These are phyloP conservation scores for Clathrospora elynae DNA, from an alignment of 2,329 filamentous ascomycete species.

Conservation along the genomic window DNA sequence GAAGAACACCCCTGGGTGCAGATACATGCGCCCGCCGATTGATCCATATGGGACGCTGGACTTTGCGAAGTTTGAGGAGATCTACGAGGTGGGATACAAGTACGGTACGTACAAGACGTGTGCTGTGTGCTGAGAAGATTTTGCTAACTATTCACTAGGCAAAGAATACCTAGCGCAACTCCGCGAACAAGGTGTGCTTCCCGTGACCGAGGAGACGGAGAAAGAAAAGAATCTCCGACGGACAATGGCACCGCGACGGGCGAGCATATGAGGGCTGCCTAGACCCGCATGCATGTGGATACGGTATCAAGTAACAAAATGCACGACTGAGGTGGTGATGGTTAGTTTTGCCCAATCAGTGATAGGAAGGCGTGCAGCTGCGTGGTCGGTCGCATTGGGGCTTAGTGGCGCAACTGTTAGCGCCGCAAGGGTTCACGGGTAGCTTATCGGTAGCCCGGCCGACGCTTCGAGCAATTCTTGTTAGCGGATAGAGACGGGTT, in stretches of 20 bases:
- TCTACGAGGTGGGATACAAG: slow-evolving; percentile 85
- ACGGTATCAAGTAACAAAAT: slow-evolving; percentile 27
- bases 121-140: not conserved
- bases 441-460: slow-evolving; percentile 19
- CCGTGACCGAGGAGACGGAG: slow-evolving; percentile 58
- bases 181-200: slow-evolving; percentile 76
- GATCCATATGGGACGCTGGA: slow-evolving; percentile 93
- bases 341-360: slow-evolving; percentile 26
- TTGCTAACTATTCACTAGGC: slow-evolving; percentile 41
- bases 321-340: slow-evolving; percentile 5
- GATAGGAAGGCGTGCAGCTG: slow-evolving; percentile 19
- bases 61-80: slow-evolving; percentile 97
- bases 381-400: slow-evolving; percentile 18
- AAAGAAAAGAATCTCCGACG: slow-evolving; percentile 57
- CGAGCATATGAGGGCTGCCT: slow-evolving; percentile 14
- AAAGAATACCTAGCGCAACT: slow-evolving; percentile 78
- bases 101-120: slow-evolving; percentile 58
- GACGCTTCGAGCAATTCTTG: slow-evolving; percentile 1
- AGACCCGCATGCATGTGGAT: slow-evolving; percentile 3
- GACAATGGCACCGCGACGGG: slow-evolving; percentile 57
- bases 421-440: slow-evolving; percentile 8
- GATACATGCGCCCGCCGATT: slow-evolving; percentile 96
- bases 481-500: slow-evolving; percentile 25
- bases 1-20: slow-evolving; percentile 85
- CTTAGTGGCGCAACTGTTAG: slow-evolving; percentile 18